phyloP scores from a whole-genome alignment of 139 green algal genomes.

The Raphidocelis subcapitata region DNA sequence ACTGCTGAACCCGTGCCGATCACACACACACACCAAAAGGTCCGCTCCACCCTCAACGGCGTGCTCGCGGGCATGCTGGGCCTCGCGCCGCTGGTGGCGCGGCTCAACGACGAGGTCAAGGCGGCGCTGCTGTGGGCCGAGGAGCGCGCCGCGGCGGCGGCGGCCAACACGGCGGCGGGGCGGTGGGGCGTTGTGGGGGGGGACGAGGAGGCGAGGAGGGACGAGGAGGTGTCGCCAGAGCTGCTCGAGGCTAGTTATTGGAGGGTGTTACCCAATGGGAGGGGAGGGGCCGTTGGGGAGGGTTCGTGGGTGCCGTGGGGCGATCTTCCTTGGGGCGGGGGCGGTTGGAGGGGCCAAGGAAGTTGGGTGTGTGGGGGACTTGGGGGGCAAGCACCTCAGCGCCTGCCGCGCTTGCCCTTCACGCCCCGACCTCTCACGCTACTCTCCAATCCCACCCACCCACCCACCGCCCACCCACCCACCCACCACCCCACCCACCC shows the following conservation, averaged over 20 bases:
- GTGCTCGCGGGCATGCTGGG: slow-evolving; percentile 36
- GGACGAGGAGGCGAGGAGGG: neutral
- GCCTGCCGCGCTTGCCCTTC: no score
- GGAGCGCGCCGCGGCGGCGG: neutral
- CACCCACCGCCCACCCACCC: no score
- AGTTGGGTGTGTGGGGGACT: neutral
- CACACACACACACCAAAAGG: neutral
- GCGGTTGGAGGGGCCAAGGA: slow-evolving; percentile 11
- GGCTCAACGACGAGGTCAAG: slow-evolving; percentile 41
- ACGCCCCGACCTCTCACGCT: no score
- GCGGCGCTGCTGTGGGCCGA: neutral
- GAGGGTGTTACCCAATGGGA: no score
- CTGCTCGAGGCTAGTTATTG: slow-evolving; percentile 40
- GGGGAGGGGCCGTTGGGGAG: neutral
- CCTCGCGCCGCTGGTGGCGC: slow-evolving; percentile 29
- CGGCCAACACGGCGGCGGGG: slow-evolving; percentile 18
- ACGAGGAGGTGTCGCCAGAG: neutral
- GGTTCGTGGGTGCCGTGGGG: neutral
- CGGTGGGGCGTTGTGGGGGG: slow-evolving; percentile 11
- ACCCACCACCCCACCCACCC: no score
- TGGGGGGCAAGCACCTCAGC: neutral
- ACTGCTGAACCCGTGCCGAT: neutral
- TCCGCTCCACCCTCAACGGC: slow-evolving; percentile 3
- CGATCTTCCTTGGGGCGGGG: slow-evolving; percentile 7
- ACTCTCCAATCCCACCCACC: no score